Conservation (phyloP, 1,284 basidiomycete genomes). For the Naganishia albida region DNA sequence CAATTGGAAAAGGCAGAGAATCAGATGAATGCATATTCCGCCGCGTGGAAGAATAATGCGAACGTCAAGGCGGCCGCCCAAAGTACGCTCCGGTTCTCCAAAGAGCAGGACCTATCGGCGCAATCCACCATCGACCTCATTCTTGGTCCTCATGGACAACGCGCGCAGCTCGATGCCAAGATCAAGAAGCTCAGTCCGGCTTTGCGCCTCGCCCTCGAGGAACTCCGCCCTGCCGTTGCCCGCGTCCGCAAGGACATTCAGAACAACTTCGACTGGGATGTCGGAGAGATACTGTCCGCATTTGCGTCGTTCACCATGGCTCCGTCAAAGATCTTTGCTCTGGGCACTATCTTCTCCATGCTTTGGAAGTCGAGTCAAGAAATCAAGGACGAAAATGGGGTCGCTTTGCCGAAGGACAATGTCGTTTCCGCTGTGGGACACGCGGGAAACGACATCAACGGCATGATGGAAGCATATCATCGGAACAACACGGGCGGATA, state of each 20-base stretch:
- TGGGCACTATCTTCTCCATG: not conserved
- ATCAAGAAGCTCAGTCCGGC: not conserved
- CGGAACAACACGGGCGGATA: not conserved
- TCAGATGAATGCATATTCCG: not conserved
- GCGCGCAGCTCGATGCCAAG: not conserved
- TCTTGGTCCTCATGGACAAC: not conserved
- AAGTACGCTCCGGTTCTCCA: not conserved
- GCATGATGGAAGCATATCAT: slow-evolving; percentile 1
- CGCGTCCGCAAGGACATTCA: not conserved
- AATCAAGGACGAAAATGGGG: not conserved
- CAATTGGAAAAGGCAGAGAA: not conserved
- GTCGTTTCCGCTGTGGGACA: not conserved
- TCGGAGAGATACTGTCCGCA: not conserved
- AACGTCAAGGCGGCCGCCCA: not conserved
- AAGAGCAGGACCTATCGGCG: not conserved
- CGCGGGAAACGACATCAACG: not conserved
- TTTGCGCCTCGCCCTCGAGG: not conserved
- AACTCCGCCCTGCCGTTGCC: not conserved
- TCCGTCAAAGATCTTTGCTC: not conserved
- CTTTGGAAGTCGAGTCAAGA: not conserved
- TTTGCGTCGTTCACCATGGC: slow-evolving; percentile 11
- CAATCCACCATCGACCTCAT: not conserved
- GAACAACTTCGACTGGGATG: slow-evolving; percentile 5
- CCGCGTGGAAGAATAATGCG: not conserved
- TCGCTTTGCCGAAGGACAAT: not conserved